phyloP scores from a whole-genome alignment of 1,284 basidiomycete genomes.

The Anthracocystis panici-leucophaei region DNA sequence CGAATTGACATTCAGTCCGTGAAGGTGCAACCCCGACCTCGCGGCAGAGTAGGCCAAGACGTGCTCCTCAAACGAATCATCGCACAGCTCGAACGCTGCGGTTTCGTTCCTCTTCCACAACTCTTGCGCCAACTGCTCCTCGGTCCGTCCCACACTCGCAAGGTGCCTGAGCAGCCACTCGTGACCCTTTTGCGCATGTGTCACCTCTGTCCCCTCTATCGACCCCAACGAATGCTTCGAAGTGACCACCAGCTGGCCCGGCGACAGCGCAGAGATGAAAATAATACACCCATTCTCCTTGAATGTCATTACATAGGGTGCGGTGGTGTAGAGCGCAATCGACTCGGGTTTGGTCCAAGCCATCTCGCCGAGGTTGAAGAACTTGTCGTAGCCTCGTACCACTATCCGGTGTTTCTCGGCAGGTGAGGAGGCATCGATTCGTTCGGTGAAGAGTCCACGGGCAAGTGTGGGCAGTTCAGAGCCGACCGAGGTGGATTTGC shows the following conservation, averaged over 20 bases:
- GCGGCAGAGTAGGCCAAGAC: conserved; percentile 86
- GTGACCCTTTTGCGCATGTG: conserved; percentile 84
- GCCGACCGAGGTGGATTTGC: conserved; percentile 55
- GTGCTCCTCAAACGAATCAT: conserved; percentile 97
- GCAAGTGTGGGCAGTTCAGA: conserved; percentile 66
- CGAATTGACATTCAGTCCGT: conserved; percentile 81
- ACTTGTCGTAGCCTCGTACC: conserved; percentile 96
- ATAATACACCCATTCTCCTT: conserved; percentile 99
- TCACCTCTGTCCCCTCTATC: conserved; percentile 40
- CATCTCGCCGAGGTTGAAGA: conserved; percentile 97
- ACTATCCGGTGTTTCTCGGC: conserved; percentile 78
- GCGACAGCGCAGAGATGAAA: conserved; percentile 88
- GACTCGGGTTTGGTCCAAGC: conserved; percentile 80
- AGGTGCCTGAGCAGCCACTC: conserved; percentile 85
- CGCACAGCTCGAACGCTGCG: conserved; percentile 85
- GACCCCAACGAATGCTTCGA: conserved; percentile 80
- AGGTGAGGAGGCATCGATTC: conserved; percentile 11
- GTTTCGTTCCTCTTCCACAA: conserved; percentile 90
- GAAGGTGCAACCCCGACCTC: conserved; percentile 90
- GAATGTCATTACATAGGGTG: conserved; percentile 88
- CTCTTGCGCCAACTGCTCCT: conserved; percentile 79
- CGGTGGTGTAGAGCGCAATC: conserved; percentile 75
- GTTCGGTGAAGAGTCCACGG: conserved; percentile 65
- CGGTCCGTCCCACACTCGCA: conserved; percentile 76
- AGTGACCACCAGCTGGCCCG: conserved; percentile 82